phyloP scores from a whole-genome alignment of 179 eudicot genomes.

The Spergularia azorica region DNA sequence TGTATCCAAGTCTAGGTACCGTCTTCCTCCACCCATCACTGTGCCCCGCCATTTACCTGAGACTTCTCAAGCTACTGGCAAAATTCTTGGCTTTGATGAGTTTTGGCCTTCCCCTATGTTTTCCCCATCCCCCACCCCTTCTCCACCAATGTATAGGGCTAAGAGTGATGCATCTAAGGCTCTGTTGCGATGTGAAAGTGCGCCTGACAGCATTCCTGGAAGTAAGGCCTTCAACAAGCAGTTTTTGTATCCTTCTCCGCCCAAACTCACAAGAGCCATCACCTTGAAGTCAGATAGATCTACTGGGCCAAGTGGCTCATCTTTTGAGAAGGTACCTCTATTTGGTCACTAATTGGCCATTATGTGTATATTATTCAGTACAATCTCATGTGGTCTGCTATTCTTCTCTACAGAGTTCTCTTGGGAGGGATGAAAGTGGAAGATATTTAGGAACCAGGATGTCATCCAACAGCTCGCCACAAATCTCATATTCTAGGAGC shows the following conservation, averaged over 20 bases:
- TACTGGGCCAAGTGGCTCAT: constrained; percentile 47
- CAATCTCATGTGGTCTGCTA: background rate
- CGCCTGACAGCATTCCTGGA: constrained; percentile 70
- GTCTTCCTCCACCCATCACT: constrained; percentile 58
- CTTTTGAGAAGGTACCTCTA: constrained; percentile 57
- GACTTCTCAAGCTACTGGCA: constrained; percentile 38
- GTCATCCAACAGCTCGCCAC: constrained; percentile 63
- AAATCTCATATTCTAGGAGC: constrained; percentile 68
- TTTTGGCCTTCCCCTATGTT: constrained; percentile 64
- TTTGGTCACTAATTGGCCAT: constrained; percentile 13
- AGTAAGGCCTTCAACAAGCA: constrained; percentile 49
- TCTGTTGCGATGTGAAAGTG: constrained; percentile 77
- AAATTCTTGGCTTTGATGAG: constrained; percentile 57
- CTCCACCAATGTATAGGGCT: constrained; percentile 62
- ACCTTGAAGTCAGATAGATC: constrained; percentile 46
- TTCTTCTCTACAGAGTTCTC: constrained; percentile 46
- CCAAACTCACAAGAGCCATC: constrained; percentile 48
- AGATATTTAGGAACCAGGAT: constrained; percentile 46
- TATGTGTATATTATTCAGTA: background rate
- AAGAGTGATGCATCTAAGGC: constrained; percentile 39
- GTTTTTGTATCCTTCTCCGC: constrained; percentile 55
- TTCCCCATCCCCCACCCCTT: constrained; percentile 79
- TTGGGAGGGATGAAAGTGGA: constrained; percentile 62
- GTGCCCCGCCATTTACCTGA: constrained; percentile 56
- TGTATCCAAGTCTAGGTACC: constrained; percentile 40